Evolutionary conservation across 2,329 filamentous ascomycete genomes (phyloP).

Genomic region (Hymenoscyphus occultus): DNA sequence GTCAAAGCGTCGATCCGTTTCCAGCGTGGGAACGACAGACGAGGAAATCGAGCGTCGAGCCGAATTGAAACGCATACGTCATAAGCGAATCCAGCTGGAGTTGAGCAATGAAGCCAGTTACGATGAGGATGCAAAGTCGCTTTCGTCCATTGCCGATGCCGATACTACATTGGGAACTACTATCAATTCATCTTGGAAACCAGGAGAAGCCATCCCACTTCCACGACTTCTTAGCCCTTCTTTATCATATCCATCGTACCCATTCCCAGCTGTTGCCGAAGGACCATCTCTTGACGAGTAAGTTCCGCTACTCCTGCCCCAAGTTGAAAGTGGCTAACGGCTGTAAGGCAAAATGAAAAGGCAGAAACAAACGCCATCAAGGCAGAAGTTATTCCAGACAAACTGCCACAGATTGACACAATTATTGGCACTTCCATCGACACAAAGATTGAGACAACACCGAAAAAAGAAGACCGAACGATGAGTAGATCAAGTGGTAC

Average conservation of each 20-base stretch:
- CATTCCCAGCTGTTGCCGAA: conserved; percentile 12
- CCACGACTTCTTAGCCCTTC: conserved; percentile 13
- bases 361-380: conserved; percentile 2
- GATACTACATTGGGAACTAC: conserved; percentile 12
- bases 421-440: neutral
- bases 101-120: conserved; percentile 47
- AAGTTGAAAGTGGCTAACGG: neutral
- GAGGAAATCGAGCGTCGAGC: conserved; percentile 54
- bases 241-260: conserved; percentile 11
- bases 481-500: conserved; percentile 19
- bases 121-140: conserved; percentile 37
- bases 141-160: conserved; percentile 19
- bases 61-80: conserved; percentile 53
- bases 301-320: conserved; percentile 1
- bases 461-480: neutral
- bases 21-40: conserved; percentile 46
- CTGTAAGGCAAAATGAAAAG: conserved; percentile 1
- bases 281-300: conserved; percentile 21
- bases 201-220: conserved; percentile 18
- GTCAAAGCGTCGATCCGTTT: conserved; percentile 41
- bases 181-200: conserved; percentile 17
- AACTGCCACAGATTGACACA: neutral
- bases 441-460: neutral
- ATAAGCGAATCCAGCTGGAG: conserved; percentile 57
- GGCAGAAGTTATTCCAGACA: neutral